Percentiles rank a stretch among this genome's conserved stretches.
phyloP scores from a whole-genome alignment of 1,284 basidiomycete genomes.

The Coriolopsis trogii region DNA sequence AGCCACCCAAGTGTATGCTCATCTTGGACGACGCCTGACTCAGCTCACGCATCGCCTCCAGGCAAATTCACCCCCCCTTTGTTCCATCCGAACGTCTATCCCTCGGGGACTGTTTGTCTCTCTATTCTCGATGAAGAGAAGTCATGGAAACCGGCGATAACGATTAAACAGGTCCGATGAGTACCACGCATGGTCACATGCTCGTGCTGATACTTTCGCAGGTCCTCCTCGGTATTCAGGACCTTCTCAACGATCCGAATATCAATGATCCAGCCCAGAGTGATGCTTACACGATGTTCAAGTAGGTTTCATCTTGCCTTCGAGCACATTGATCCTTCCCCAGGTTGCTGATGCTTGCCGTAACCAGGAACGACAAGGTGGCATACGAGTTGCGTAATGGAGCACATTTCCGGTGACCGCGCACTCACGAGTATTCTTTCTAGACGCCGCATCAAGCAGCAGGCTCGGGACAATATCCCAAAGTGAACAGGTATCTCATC shows the following conservation, averaged over 20 bases:
- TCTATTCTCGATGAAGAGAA: slow-evolving; percentile 99
- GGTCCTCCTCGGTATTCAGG: slow-evolving; percentile 96
- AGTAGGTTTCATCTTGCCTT: slow-evolving; percentile 63
- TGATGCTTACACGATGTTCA: slow-evolving; percentile 97
- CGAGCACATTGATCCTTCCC: slow-evolving; percentile 1
- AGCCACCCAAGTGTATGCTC: slow-evolving; percentile 89
- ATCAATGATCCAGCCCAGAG: slow-evolving; percentile 95
- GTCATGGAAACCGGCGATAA: slow-evolving; percentile 98
- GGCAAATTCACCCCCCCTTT: slow-evolving; percentile 97
- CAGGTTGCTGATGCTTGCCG: not conserved
- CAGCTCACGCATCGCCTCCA: slow-evolving; percentile 39
- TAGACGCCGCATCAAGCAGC: slow-evolving; percentile 77
- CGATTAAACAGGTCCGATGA: slow-evolving; percentile 89
- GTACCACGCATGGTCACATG: not conserved
- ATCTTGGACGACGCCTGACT: slow-evolving; percentile 10
- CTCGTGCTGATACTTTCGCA: slow-evolving; percentile 36
- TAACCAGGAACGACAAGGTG: slow-evolving; percentile 79
- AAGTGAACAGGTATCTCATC: slow-evolving; percentile 54
- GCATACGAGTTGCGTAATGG: slow-evolving; percentile 96
- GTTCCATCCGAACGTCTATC: slow-evolving; percentile 99
- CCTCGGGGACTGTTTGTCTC: slow-evolving; percentile 97
- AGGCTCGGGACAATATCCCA: slow-evolving; percentile 84
- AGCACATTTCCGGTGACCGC: no score
- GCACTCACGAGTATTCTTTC: no score
- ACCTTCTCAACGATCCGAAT: slow-evolving; percentile 93